Base-by-base conservation (phyloP, 116 monocot genomes). In the Posidonia oceanica region DNA sequence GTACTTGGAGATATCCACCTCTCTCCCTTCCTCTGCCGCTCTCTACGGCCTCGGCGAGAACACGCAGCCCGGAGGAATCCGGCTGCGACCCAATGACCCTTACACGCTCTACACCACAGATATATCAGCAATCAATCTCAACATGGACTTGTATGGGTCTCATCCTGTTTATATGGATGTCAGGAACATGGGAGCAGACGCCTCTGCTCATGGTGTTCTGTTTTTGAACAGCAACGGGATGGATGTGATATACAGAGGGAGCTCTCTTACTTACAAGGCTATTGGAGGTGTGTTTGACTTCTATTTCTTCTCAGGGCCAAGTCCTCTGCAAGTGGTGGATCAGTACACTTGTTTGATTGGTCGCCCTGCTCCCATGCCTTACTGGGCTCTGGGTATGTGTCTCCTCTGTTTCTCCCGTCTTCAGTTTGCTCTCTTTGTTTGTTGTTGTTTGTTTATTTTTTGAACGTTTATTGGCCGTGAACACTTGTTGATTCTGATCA, bases 161-260 rank as follows among this genome's bases (percentile, higher is more conserved):
- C 97, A 98, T 48, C 97, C 97, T 0, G 77, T 98, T 16, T 98
- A 98, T 64, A 90, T 98, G 97, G 97, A 98, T 75, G 74, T 98
- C 62, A 80, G 97, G 69, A 83, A 85, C 17, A 68, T 41, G 14
- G 81, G 72, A 15, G 85, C 84, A 5, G 72, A 70, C 55, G 76
- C 79, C n/a, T 70, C 52, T 52, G 84, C 87, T 39, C 87, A 98
- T 72, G 93, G 74, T 0, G 97, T 98, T 11, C 65, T 98, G 75
- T 69, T 98, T 56, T 87, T 98, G 41, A 98, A 98, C 69, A 98
- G 97, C 78, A 98, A 98, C 41, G 97, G 93, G 36, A 98, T 98
- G 97, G 93, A 98, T 68, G 84, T 98, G 18, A 67, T 90, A 51
- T 98, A 98, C 64, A 84, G 76, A 37, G 97, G 97, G 15, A 77